Evolutionary conservation across 257 asterid species (phyloP).

Genomic region (Nicotiana undulata): DNA sequence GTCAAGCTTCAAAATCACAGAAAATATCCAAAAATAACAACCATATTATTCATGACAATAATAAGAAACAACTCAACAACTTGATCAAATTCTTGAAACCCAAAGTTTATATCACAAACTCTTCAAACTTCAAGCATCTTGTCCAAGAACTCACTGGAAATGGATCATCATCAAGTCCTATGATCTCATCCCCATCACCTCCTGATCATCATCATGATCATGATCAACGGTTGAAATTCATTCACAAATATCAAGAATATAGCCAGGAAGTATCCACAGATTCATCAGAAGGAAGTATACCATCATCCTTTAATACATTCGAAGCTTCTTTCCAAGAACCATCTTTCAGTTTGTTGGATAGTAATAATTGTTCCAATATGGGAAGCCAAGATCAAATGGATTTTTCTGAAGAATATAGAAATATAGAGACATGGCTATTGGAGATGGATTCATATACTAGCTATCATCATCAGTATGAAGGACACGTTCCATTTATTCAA

Average conservation of each 20-base stretch:
- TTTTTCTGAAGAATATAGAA: slow-evolving; percentile 18
- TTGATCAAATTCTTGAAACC: slow-evolving; percentile 36
- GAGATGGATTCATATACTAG: slow-evolving; percentile 32
- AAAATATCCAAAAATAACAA: slow-evolving; percentile 10
- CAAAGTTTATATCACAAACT: slow-evolving; percentile 42
- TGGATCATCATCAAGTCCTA: slow-evolving; percentile 8
- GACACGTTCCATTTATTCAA: slow-evolving; percentile 14
- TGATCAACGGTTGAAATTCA: not conserved
- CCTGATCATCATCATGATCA: slow-evolving; percentile 1
- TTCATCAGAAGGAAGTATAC: slow-evolving; percentile 33
- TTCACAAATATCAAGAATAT: not conserved
- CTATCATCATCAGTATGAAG: slow-evolving; percentile 5
- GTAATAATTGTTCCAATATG: not conserved
- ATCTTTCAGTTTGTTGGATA: slow-evolving; percentile 17
- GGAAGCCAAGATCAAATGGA: slow-evolving; percentile 12
- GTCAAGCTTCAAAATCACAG: slow-evolving; percentile 18
- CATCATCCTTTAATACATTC: slow-evolving; percentile 24
- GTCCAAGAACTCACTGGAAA: slow-evolving; percentile 50
- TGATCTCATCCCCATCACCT: not conserved
- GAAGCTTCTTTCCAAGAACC: slow-evolving; percentile 23
- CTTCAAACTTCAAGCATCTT: slow-evolving; percentile 42
- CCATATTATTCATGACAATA: slow-evolving; percentile 11
- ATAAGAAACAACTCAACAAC: slow-evolving; percentile 25
- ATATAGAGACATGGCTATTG: slow-evolving; percentile 44
- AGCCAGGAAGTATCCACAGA: slow-evolving; percentile 32